phyloP scores from a whole-genome alignment of 1,139 yeast genomes.

The Zygotorulaspora mrakii region DNA sequence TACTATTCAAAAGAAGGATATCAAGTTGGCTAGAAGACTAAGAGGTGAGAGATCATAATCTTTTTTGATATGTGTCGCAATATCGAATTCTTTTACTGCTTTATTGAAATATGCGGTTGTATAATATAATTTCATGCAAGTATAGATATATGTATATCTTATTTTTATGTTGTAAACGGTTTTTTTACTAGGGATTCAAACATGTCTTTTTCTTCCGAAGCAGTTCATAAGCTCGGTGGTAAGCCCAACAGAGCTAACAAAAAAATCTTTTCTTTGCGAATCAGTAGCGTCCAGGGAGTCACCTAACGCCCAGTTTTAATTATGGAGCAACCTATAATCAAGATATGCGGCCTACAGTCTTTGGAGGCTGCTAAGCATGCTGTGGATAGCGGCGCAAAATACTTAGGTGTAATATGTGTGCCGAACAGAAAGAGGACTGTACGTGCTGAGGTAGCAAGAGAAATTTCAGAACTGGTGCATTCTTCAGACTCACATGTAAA shows the following conservation, averaged over 20 bases:
- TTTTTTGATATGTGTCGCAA: slow-evolving; percentile 1
- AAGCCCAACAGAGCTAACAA: too few species aligned
- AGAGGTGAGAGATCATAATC: slow-evolving; percentile 88
- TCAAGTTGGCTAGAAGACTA: slow-evolving; percentile 98
- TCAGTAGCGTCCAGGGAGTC: neutral
- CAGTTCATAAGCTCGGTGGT: too few species aligned
- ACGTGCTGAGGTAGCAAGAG: slow-evolving; percentile 48
- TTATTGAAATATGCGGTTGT: slow-evolving; percentile 11
- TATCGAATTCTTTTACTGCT: slow-evolving; percentile 5
- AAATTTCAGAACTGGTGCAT: slow-evolving; percentile 45
- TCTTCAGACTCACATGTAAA: slow-evolving; percentile 18
- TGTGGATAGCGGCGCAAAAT: slow-evolving; percentile 63
- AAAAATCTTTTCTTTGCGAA: too few species aligned
- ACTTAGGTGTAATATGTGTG: slow-evolving; percentile 81
- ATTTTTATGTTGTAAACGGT: slow-evolving; percentile 7
- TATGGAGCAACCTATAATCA: slow-evolving; percentile 38
- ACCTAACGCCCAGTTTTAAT: neutral
- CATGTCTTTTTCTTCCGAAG: neutral
- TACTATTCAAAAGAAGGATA: slow-evolving; percentile 98
- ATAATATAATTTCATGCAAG: slow-evolving; percentile 11
- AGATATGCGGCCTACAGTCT: slow-evolving; percentile 79
- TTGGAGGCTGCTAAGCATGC: slow-evolving; percentile 68
- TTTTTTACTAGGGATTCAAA: slow-evolving; percentile 1
- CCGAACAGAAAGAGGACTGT: slow-evolving; percentile 78
- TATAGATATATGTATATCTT: too few species aligned